A percentile compares a stretch with the other conserved stretches of the same genome.
Evolutionary conservation across 768 basidiomycete genomes (phyloP).

Genomic region (Lactarius quietus): DNA sequence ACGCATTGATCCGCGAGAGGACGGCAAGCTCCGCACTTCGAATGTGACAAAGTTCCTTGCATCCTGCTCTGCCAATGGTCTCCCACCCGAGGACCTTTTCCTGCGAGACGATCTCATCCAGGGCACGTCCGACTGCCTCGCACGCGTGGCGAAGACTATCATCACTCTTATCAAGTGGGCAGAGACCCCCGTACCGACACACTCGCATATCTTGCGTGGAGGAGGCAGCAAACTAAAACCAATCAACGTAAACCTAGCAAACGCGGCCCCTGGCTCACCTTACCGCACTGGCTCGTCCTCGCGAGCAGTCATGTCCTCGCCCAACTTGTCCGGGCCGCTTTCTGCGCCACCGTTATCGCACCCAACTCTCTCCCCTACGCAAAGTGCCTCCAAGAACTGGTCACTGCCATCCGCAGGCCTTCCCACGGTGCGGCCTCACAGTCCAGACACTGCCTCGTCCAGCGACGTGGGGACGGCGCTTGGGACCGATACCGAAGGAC

Average conservation of each 20-base stretch:
- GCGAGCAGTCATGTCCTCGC: slow-evolving; percentile 56
- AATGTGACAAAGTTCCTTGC: slow-evolving; percentile 80
- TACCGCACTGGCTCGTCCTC: slow-evolving; percentile 31
- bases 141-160: slow-evolving; percentile 72
- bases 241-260: slow-evolving; percentile 32
- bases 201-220: slow-evolving; percentile 45
- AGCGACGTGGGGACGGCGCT: slow-evolving; percentile 32
- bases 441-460: slow-evolving; percentile 8
- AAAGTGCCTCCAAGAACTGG: slow-evolving; percentile 27
- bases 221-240: slow-evolving; percentile 29
- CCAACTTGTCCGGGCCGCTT: slow-evolving; percentile 47
- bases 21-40: slow-evolving; percentile 58
- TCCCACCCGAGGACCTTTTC: slow-evolving; percentile 62
- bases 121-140: slow-evolving; percentile 54
- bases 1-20: slow-evolving; percentile 62
- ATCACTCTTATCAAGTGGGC: slow-evolving; percentile 61
- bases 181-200: slow-evolving; percentile 48
- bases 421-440: slow-evolving; percentile 17
- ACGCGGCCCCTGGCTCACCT: slow-evolving; percentile 23
- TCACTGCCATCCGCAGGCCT: slow-evolving; percentile 13
- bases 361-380: not conserved
- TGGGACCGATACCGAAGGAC: slow-evolving; percentile 24
- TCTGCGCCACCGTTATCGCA: slow-evolving; percentile 4
- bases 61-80: slow-evolving; percentile 63
- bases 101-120: slow-evolving; percentile 65